Conservation (phyloP, 352 stramenopile species). For the Phytopythium boreale region DNA sequence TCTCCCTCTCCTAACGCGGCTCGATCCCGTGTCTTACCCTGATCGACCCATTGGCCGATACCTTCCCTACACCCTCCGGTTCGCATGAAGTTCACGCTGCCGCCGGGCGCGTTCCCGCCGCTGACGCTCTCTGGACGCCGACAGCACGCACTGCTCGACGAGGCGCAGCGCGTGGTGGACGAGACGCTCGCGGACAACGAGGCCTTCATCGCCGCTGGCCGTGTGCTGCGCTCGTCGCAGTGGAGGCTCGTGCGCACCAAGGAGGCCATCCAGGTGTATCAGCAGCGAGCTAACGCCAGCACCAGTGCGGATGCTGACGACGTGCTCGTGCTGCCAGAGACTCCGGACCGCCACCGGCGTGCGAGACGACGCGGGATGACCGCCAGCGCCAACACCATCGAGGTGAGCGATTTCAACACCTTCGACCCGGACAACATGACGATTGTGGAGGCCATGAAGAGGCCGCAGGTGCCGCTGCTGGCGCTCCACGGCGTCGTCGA, state of each 20-base stretch:
- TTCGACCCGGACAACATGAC: background rate
- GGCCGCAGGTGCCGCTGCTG: slow-evolving; percentile 32
- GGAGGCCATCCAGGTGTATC: slow-evolving; percentile 36
- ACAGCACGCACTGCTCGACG: slow-evolving; percentile 20
- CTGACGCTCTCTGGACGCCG: slow-evolving; percentile 25
- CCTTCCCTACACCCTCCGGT: too few relatives aligned
- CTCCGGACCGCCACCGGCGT: background rate
- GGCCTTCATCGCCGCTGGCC: slow-evolving; percentile 23
- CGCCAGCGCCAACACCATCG: background rate
- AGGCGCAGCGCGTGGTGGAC: slow-evolving; percentile 33
- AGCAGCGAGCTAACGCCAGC: slow-evolving; percentile 11
- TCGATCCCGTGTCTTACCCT: background rate
- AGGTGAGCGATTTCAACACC: background rate
- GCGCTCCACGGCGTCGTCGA: slow-evolving; percentile 38
- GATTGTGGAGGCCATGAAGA: slow-evolving; percentile 25
- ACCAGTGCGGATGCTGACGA: slow-evolving; percentile 3
- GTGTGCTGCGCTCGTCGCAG: slow-evolving; percentile 18
- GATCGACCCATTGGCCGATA: background rate
- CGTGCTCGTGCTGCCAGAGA: background rate
- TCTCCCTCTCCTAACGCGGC: background rate
- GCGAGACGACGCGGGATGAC: background rate
- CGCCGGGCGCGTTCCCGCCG: slow-evolving; percentile 27
- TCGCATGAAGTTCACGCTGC: slow-evolving; percentile 48
- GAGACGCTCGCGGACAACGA: slow-evolving; percentile 43
- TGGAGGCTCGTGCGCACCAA: slow-evolving; percentile 41